A percentile compares a stretch with the other conserved stretches of the same genome.
These are phyloP conservation scores for Mycosarcoma maydis DNA, from an alignment of 1,284 basidiomycete species.

Conservation along the genomic window DNA sequence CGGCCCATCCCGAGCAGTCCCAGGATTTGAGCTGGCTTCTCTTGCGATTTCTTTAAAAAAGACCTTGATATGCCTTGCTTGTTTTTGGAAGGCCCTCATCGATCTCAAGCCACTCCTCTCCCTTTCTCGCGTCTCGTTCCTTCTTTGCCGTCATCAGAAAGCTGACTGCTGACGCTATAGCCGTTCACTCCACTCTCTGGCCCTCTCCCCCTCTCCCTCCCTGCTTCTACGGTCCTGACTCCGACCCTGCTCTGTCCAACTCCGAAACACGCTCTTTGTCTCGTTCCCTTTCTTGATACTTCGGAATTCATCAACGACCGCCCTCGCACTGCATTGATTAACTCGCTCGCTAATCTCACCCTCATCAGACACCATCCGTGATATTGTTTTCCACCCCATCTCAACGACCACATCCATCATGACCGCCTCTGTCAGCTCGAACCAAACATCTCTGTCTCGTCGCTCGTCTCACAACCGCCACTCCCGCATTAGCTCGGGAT, in stretches of 20 bases:
- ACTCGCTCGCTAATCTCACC: neutral
- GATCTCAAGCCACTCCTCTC: constrained; percentile 29
- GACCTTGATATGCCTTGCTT: neutral
- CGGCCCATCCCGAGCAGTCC: constrained; percentile 2
- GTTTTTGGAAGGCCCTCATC: constrained; percentile 4
- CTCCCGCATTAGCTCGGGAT: constrained; percentile 28
- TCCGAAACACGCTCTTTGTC: constrained; percentile 19
- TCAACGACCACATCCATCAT: constrained; percentile 15
- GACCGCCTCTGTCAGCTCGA: constrained; percentile 32
- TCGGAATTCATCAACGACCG: constrained; percentile 4
- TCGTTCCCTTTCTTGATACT: neutral
- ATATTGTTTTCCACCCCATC: too few relatives aligned
- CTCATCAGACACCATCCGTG: neutral
- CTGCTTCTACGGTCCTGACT: neutral
- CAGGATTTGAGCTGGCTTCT: constrained; percentile 2
- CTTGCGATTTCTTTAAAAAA: constrained; percentile 17
- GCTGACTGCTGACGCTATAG: constrained; percentile 14
- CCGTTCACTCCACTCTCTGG: constrained; percentile 4
- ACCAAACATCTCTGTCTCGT: constrained; percentile 24
- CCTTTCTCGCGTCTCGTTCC: neutral
- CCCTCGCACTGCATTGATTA: too few relatives aligned
- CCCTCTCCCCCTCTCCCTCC: neutral
- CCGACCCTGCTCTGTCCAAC: neutral
- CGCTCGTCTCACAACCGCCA: constrained; percentile 34
- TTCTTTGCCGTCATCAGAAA: constrained; percentile 1